These are phyloP conservation scores for Gossypium lobatum DNA, from an alignment of 441 rosid species.

Conservation along the genomic window DNA sequence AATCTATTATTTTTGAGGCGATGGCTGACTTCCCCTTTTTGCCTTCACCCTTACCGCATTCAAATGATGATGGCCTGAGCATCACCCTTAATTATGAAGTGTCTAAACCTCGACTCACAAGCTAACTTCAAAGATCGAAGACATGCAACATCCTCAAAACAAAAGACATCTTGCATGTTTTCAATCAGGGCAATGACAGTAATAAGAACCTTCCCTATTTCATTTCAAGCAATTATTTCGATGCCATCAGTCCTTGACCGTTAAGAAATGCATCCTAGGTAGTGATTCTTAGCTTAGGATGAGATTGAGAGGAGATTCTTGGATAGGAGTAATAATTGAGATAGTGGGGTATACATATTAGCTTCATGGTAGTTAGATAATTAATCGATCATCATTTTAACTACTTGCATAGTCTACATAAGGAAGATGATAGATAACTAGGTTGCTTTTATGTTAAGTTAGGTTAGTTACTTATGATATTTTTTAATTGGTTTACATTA, in stretches of 20 bases:
- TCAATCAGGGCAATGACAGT: background rate
- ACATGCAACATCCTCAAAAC: background rate
- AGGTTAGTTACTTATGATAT: background rate
- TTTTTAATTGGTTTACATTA: background rate
- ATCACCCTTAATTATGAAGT: background rate
- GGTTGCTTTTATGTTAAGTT: background rate
- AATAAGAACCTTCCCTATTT: background rate
- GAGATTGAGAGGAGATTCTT: background rate
- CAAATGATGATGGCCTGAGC: background rate
- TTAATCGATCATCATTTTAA: background rate
- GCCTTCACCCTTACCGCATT: background rate
- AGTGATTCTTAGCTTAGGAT: background rate
- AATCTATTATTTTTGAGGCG: background rate
- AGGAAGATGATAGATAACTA: background rate
- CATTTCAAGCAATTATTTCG: background rate
- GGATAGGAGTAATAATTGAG: background rate
- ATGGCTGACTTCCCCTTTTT: background rate
- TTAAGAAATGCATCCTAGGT: background rate
- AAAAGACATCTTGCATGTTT: background rate
- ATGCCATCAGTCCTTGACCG: background rate
- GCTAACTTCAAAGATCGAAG: background rate
- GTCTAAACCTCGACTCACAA: background rate
- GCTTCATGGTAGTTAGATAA: background rate
- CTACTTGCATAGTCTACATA: background rate
- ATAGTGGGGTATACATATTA: background rate